These are phyloP conservation scores for Funneliformis geosporum DNA, from an alignment of 192 early-diverging fungal genomes.

Conservation along the genomic window DNA sequence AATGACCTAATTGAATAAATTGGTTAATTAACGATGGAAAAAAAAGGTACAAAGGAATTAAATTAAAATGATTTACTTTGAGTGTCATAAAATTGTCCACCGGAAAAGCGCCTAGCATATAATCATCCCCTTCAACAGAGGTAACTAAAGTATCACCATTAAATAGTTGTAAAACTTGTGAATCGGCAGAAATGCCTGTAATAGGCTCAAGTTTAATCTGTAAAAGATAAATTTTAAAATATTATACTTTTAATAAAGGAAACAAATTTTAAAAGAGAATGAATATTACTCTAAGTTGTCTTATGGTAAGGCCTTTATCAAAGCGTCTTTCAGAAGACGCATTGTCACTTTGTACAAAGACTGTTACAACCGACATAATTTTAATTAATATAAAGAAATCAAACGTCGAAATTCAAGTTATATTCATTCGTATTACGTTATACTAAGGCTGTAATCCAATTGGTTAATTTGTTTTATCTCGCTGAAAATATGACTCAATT, in stretches of 20 bases:
- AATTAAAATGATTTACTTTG: conserved; percentile 50
- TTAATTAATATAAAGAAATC: not conserved
- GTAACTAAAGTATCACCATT: conserved; percentile 53
- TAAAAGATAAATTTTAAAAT: not conserved
- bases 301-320: conserved; percentile 69
- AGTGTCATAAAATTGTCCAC: conserved; percentile 80
- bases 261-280: conserved; percentile 31
- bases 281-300: conserved; percentile 65
- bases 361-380: conserved; percentile 77
- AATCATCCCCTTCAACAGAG: conserved; percentile 54
- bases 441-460: not conserved
- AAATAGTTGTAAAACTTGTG: conserved; percentile 68
- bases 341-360: conserved; percentile 85
- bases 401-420: not conserved
- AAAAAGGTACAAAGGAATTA: not conserved
- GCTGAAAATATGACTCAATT: no score
- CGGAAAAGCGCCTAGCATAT: conserved; percentile 87
- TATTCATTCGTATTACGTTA: not conserved
- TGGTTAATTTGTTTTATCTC: no score
- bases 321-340: conserved; percentile 87
- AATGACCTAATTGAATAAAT: conserved; percentile 49
- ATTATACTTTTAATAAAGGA: not conserved
- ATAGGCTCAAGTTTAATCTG: conserved; percentile 86
- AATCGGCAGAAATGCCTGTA: conserved; percentile 76
- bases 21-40: not conserved